phyloP scores from a whole-genome alignment of 345 rosid genomes.

The Zanthoxylum bungeanum region DNA sequence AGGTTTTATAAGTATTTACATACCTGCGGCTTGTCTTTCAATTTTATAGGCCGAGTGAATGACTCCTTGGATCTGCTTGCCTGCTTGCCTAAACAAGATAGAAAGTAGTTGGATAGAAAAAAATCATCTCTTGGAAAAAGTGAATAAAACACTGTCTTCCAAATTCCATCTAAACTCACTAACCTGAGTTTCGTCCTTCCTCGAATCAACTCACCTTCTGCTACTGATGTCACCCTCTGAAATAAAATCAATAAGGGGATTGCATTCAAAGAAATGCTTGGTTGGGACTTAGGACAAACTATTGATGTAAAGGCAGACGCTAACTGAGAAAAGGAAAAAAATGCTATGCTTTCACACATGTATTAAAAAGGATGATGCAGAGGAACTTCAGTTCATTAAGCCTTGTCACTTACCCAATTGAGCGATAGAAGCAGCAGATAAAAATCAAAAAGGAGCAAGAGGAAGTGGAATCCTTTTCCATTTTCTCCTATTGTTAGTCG shows the following conservation, averaged over 20 bases:
- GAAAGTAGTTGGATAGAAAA: conserved; percentile 10
- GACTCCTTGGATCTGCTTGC: conserved; percentile 80
- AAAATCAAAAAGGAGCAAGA: too few relatives aligned
- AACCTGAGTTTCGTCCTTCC: conserved; percentile 91
- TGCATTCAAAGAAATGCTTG: conserved; percentile 1
- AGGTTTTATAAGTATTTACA: conserved; percentile 2
- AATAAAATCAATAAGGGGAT: not conserved
- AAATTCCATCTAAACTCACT: conserved; percentile 24
- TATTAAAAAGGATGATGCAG: not conserved
- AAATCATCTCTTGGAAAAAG: conserved; percentile 10
- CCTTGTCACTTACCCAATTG: too few relatives aligned
- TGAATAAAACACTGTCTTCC: not conserved
- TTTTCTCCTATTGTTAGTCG: not conserved
- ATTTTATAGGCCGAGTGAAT: conserved; percentile 70
- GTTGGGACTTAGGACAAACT: not conserved
- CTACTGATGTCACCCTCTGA: conserved; percentile 65
- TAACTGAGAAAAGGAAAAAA: not conserved
- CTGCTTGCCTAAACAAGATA: conserved; percentile 69
- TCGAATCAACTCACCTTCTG: conserved; percentile 70
- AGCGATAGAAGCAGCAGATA: too few relatives aligned
- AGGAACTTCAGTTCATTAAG: too few relatives aligned
- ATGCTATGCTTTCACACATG: not conserved
- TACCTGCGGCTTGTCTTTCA: conserved; percentile 89
- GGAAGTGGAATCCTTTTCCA: too few relatives aligned
- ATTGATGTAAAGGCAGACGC: conserved; percentile 7